Evolutionary conservation across 2,329 filamentous ascomycete species (phyloP), one percentile per base, ranked within the genome.

Genomic region (Cadophora malorum): DNA sequence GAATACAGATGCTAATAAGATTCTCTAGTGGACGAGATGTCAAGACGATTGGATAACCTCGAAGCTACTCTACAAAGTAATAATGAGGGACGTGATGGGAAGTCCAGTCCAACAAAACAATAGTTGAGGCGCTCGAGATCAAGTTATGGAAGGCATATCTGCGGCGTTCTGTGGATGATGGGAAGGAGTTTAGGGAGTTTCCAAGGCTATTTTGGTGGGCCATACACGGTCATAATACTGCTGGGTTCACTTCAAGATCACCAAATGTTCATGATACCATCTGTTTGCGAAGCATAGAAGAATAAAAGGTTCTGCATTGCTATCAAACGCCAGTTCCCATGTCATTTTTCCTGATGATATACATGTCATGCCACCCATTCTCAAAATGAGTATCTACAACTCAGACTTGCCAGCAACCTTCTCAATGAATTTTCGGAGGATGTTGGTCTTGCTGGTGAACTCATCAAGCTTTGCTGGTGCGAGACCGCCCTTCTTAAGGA

Each of bases 391-490:
- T 55, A 55, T 78, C 74, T 79, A 82, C 73, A 81, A 74, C 73
- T 81, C 80, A 69, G 77, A 90, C 86, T 93, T 93, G 73, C 86
- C 85, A 71, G 84, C 82, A 67, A 84, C 82, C 79, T 88, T 84
- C 72, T 87, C 81, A 69, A 88, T 80, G 79, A 97, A 98, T 80
- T 87, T 90, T 78, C 87, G 87, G 68, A 98, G 84, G 73, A 98
- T 92, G 83, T 98, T 98, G 80, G 89, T 91, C 83, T 96, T 92
- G 81, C 85, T 89, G 68, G 90, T 89, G 72, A 98, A 81, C 81
- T 98, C 94, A 78, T 98, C 95, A 53, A 93, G 80, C 90, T 98
- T 98, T 80, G 91, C 85, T 31, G 89, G 89, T 5, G 92, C 91
- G 61, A 97, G 85, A 69, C 92, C 93, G 71, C 94, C 93, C 88